phyloP scores from a whole-genome alignment of 495 filamentous ascomycete species.

The Poronia punctata region DNA sequence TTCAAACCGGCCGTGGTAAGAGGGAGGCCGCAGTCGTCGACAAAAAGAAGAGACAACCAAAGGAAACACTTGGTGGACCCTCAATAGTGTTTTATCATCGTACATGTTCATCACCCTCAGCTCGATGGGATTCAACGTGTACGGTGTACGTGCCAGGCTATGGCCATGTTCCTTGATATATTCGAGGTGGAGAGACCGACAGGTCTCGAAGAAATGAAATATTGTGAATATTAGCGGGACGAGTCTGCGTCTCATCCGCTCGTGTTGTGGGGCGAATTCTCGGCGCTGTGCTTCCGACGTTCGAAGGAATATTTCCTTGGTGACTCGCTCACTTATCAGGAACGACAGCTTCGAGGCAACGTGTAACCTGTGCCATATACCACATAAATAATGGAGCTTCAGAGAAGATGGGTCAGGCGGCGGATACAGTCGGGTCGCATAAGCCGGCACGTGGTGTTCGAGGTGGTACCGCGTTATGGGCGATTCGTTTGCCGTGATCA shows the following conservation, averaged over 20 bases:
- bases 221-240: conserved; percentile 49
- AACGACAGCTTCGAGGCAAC: conserved; percentile 48
- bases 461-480: conserved; percentile 51
- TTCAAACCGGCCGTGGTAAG: conserved; percentile 50
- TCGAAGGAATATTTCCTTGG: conserved; percentile 48
- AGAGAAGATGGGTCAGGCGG: conserved; percentile 32
- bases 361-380: conserved; percentile 52
- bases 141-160: conserved; percentile 31
- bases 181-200: conserved; percentile 46
- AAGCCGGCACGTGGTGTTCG: conserved; percentile 44
- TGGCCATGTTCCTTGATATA: conserved; percentile 40
- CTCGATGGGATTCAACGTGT: conserved; percentile 48
- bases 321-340: conserved; percentile 49
- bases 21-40: conserved; percentile 47
- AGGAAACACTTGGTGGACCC: conserved; percentile 50
- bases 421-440: conserved; percentile 47
- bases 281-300: conserved; percentile 39
- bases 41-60: conserved; percentile 50
- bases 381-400: conserved; percentile 50
- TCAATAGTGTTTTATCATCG: conserved; percentile 47
- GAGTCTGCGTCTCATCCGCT: conserved; percentile 49
- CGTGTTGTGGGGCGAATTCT: conserved; percentile 47
- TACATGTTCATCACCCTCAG: conserved; percentile 49
- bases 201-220: conserved; percentile 55
- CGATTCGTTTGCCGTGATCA: conserved; percentile 49